Percentiles rank a stretch among this genome's conserved stretches.
phyloP scores from a whole-genome alignment of 164 flowering plant genomes.

The Houttuynia cordata region DNA sequence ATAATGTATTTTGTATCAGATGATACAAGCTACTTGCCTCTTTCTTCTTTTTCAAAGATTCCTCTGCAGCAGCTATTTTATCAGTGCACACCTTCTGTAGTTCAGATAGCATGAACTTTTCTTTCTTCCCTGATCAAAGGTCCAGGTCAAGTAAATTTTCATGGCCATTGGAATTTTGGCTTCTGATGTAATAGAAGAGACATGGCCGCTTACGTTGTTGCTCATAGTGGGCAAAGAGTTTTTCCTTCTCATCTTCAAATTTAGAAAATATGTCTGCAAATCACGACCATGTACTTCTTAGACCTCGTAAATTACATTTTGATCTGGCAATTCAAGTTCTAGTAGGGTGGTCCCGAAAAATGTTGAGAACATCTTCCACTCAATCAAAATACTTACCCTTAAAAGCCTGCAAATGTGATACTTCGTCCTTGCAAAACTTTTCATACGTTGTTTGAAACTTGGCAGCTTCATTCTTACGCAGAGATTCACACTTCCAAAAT shows the following conservation, averaged over 20 bases:
- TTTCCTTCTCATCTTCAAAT: slow-evolving; percentile 77
- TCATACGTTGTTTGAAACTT: slow-evolving; percentile 65
- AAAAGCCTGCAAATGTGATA: slow-evolving; percentile 47
- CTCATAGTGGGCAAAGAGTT: slow-evolving; percentile 53
- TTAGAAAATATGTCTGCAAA: slow-evolving; percentile 62
- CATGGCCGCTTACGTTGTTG: slow-evolving; percentile 51
- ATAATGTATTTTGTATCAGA: too few relatives aligned
- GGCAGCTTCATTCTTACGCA: slow-evolving; percentile 57
- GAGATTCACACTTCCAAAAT: slow-evolving; percentile 45
- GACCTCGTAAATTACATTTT: not conserved
- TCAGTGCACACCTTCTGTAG: slow-evolving; percentile 51
- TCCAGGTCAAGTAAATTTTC: not conserved
- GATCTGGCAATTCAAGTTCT: not conserved
- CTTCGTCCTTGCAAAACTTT: slow-evolving; percentile 63
- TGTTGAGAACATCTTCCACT: too few relatives aligned
- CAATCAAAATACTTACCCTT: slow-evolving; percentile 30
- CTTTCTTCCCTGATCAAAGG: slow-evolving; percentile 61
- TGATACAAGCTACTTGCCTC: slow-evolving; percentile 32
- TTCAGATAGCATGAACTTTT: slow-evolving; percentile 59
- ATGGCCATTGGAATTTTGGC: not conserved
- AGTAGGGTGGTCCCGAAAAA: not conserved
- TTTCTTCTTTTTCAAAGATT: slow-evolving; percentile 72
- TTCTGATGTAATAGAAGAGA: not conserved
- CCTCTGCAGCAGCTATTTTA: slow-evolving; percentile 62
- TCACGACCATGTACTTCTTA: not conserved